Evolutionary conservation across 345 rosid species (phyloP).

Genomic region (Rubroshorea leprosula): DNA sequence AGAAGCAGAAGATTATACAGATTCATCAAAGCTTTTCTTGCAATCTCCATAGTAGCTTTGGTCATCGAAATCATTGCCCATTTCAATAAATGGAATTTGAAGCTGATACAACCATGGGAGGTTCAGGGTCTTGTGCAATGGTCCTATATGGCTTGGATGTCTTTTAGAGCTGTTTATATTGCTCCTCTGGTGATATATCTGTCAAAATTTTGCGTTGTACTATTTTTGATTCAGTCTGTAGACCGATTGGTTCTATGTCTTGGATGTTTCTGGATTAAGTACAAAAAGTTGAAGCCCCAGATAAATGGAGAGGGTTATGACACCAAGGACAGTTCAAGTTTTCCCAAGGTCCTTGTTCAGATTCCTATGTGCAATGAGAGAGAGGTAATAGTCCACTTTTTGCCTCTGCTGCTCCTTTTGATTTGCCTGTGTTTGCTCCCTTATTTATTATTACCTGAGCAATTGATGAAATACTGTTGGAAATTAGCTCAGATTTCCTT

Average conservation of each 20-base stretch:
- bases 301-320: slow-evolving; percentile 43
- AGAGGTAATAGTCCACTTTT: slow-evolving; percentile 43
- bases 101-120: slow-evolving; percentile 58
- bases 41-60: slow-evolving; percentile 54
- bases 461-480: too few relatives aligned
- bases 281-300: slow-evolving; percentile 55
- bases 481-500: too few relatives aligned
- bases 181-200: slow-evolving; percentile 60
- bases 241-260: slow-evolving; percentile 70
- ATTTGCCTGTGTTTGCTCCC: not conserved
- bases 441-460: not conserved
- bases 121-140: slow-evolving; percentile 64
- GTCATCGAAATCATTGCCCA: slow-evolving; percentile 63
- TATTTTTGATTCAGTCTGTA: slow-evolving; percentile 81
- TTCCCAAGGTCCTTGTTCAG: slow-evolving; percentile 93
- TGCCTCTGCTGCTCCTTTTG: not conserved
- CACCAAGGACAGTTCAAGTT: slow-evolving; percentile 48
- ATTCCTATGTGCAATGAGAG: slow-evolving; percentile 96
- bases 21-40: slow-evolving; percentile 63
- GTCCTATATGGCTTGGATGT: slow-evolving; percentile 72
- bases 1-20: slow-evolving; percentile 59
- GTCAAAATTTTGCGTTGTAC: slow-evolving; percentile 60
- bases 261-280: slow-evolving; percentile 88
- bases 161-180: slow-evolving; percentile 62
- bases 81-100: slow-evolving; percentile 66